Evolutionary conservation across 306 rosid genomes (phyloP).

Genomic region (Alnus glutinosa): DNA sequence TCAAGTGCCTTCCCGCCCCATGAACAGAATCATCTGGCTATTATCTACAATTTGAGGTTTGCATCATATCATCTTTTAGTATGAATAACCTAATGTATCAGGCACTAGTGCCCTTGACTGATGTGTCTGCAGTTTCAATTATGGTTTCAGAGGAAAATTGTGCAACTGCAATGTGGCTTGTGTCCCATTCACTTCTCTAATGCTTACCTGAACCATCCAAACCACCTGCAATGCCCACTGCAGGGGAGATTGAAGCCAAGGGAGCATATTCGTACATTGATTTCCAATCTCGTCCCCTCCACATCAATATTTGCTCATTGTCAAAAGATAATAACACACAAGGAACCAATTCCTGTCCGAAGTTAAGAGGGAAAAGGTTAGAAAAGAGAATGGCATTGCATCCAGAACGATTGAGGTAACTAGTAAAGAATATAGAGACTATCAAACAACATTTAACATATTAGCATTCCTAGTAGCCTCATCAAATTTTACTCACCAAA

Average conservation of each 20-base stretch:
- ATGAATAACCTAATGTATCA: background rate
- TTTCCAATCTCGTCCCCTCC: constrained; percentile 85
- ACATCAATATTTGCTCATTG: constrained; percentile 76
- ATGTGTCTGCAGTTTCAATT: background rate
- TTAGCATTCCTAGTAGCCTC: no score
- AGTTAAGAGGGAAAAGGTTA: constrained; percentile 29
- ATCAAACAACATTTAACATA: background rate
- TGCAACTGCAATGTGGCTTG: constrained; percentile 15
- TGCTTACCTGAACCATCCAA: constrained; percentile 48
- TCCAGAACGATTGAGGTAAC: constrained; percentile 26
- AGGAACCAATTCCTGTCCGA: constrained; percentile 89
- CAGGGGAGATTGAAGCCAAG: constrained; percentile 32
- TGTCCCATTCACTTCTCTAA: constrained; percentile 15
- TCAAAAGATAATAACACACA: constrained; percentile 90
- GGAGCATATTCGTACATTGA: constrained; percentile 47
- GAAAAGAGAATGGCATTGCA: constrained; percentile 16
- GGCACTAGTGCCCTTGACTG: background rate
- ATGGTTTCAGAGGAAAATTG: background rate
- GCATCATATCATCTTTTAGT: constrained; percentile 5
- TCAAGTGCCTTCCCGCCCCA: constrained; percentile 8
- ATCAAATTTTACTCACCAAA: no score
- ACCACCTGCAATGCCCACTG: constrained; percentile 32
- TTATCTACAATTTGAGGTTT: constrained; percentile 6
- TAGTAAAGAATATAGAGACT: constrained; percentile 3
- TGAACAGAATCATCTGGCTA: background rate